Conservation (phyloP, 192 early-diverging fungal genomes). For the Rhizophagus sp. region DNA sequence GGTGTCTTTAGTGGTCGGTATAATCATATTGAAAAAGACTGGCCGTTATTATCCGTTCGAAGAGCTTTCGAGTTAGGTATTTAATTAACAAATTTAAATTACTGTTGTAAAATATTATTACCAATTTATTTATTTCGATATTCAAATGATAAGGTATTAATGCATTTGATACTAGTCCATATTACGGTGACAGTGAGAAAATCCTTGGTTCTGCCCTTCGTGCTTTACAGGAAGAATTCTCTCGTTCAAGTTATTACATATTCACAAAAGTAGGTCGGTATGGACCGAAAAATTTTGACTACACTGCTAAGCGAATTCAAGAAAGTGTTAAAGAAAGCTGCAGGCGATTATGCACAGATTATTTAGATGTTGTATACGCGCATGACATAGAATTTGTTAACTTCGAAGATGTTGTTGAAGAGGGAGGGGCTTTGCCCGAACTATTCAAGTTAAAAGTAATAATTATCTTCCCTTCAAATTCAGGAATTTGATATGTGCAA, state of each 20-base stretch:
- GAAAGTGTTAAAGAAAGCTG: slow-evolving; percentile 62
- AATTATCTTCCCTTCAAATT: not conserved
- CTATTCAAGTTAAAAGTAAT: slow-evolving; percentile 46
- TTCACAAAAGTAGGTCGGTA: slow-evolving; percentile 78
- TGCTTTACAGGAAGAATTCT: slow-evolving; percentile 48
- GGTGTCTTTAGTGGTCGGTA: slow-evolving; percentile 53
- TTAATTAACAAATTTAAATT: not conserved
- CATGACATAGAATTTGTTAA: slow-evolving; percentile 83
- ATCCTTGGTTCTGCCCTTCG: slow-evolving; percentile 64
- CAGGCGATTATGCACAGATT: slow-evolving; percentile 58
- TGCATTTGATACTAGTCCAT: slow-evolving; percentile 72
- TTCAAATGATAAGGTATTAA: slow-evolving; percentile 52
- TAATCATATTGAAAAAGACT: slow-evolving; percentile 46
- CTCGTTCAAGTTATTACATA: slow-evolving; percentile 66
- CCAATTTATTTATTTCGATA: slow-evolving; percentile 6
- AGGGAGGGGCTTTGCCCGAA: slow-evolving; percentile 49
- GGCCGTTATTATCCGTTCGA: slow-evolving; percentile 48
- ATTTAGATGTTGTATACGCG: slow-evolving; percentile 69
- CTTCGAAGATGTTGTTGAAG: slow-evolving; percentile 50
- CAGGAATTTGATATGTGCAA: not conserved
- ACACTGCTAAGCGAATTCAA: slow-evolving; percentile 49
- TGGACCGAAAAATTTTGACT: slow-evolving; percentile 70
- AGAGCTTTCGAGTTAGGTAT: slow-evolving; percentile 50
- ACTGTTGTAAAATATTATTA: not conserved
- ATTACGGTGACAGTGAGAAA: slow-evolving; percentile 68